These are phyloP conservation scores for Aspergillus tanneri DNA, from an alignment of 2,329 filamentous ascomycete genomes.

Conservation along the genomic window DNA sequence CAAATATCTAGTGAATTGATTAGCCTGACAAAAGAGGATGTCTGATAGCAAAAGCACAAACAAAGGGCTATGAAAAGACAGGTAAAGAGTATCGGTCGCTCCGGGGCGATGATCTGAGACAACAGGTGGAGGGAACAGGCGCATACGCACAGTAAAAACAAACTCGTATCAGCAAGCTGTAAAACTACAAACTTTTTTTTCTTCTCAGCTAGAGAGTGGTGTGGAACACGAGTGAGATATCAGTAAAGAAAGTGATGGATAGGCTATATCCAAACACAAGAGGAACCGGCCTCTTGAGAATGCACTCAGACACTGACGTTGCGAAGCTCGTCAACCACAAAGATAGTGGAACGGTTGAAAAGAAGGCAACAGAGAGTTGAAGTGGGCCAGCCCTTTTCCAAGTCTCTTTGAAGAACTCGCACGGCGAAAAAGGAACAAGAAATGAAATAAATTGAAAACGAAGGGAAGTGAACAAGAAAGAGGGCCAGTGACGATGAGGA, in stretches of 20 bases:
- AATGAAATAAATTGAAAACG: constrained; percentile 16
- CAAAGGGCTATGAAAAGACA: not conserved
- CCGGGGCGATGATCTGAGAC: not conserved
- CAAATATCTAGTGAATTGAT: constrained; percentile 14
- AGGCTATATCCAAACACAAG: constrained; percentile 27
- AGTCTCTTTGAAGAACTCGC: constrained; percentile 33
- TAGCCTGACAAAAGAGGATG: constrained; percentile 24
- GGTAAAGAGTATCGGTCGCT: constrained; percentile 3
- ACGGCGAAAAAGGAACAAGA: constrained; percentile 34
- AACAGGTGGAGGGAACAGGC: constrained; percentile 5
- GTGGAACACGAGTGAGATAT: constrained; percentile 15
- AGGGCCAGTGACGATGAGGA: constrained; percentile 15
- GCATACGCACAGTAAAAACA: constrained; percentile 15
- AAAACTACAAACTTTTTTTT: constrained; percentile 6
- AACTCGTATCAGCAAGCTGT: constrained; percentile 19
- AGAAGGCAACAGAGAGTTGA: constrained; percentile 32
- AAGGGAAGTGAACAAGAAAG: constrained; percentile 19
- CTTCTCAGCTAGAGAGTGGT: constrained; percentile 1
- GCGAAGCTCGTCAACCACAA: constrained; percentile 22
- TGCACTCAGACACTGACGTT: constrained; percentile 23
- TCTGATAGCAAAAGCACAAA: constrained; percentile 20
- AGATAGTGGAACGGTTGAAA: constrained; percentile 21
- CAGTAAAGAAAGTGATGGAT: constrained; percentile 16
- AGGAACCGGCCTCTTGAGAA: constrained; percentile 40
- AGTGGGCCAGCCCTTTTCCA: constrained; percentile 39